Conservation (phyloP, 345 rosid species). For the Eucalyptus erythrocorys region DNA sequence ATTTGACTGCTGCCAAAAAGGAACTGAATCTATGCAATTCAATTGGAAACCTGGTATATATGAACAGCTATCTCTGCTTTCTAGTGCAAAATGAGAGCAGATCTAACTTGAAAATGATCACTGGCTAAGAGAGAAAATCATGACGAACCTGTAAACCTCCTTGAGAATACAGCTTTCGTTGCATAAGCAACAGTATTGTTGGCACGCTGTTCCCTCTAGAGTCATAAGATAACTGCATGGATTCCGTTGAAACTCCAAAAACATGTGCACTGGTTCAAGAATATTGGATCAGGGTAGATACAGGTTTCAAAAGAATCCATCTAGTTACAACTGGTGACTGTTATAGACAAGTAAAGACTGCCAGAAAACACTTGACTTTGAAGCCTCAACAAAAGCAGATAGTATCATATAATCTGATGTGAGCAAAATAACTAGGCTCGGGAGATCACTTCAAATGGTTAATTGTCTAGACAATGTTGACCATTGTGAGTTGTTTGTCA, state of each 20-base stretch:
- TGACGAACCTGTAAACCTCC: conserved; percentile 36
- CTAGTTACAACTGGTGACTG: background rate
- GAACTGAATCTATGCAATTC: background rate
- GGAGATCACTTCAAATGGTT: background rate
- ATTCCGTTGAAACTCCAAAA: conserved; percentile 43
- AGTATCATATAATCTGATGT: background rate
- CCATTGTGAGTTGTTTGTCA: background rate
- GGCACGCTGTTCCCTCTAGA: conserved; percentile 40
- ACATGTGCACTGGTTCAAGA: conserved; percentile 22
- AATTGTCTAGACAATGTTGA: background rate
- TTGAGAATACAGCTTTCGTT: conserved; percentile 22
- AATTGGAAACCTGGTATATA: background rate
- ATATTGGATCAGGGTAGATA: background rate
- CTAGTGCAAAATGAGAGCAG: background rate
- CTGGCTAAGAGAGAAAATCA: background rate
- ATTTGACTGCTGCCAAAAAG: background rate
- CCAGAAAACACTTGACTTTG: background rate
- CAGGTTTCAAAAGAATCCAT: background rate
- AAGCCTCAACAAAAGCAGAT: background rate
- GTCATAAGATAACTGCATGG: conserved; percentile 43
- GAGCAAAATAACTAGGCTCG: background rate
- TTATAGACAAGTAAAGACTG: background rate
- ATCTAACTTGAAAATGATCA: background rate
- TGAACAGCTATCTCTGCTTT: background rate
- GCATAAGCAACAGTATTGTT: conserved; percentile 37